A percentile compares a stretch with the other conserved stretches of the same genome.
Conservation (phyloP, 257 asterid genomes). For the Lithospermum erythrorhizon region DNA sequence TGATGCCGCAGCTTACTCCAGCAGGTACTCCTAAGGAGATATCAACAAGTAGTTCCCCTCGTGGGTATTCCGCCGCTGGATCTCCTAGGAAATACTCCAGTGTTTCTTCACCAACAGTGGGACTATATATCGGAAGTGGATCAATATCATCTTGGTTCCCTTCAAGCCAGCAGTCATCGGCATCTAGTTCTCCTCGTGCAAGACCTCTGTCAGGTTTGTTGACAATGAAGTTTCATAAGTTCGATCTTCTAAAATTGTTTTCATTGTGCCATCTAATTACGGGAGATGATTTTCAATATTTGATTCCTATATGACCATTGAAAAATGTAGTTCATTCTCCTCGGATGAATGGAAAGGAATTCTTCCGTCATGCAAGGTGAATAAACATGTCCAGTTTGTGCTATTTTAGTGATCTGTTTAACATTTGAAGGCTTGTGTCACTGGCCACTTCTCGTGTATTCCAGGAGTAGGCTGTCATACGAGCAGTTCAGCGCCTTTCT, state of each 20-base stretch:
- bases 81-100: conserved; percentile 69
- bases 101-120: conserved; percentile 41
- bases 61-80: conserved; percentile 61
- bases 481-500: conserved; percentile 95
- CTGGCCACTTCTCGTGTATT: conserved; percentile 19
- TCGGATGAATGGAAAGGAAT: conserved; percentile 88
- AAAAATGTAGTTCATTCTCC: conserved; percentile 59
- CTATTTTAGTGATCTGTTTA: background rate
- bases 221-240: background rate
- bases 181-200: conserved; percentile 78
- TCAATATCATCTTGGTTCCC: conserved; percentile 83
- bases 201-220: conserved; percentile 60
- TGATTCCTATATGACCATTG: conserved; percentile 3
- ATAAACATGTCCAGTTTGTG: conserved; percentile 7
- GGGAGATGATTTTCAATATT: background rate
- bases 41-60: conserved; percentile 71
- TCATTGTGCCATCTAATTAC: conserved; percentile 6
- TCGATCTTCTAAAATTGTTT: background rate
- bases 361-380: conserved; percentile 97
- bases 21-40: conserved; percentile 57
- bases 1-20: conserved; percentile 67
- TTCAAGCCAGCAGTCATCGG: conserved; percentile 94
- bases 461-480: conserved; percentile 86
- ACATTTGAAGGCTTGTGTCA: conserved; percentile 8
- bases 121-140: conserved; percentile 42